Evolutionary conservation across 1,284 basidiomycete species (phyloP), one percentile per base, ranked within the genome.

Genomic region (Microbotryum violaceum): DNA sequence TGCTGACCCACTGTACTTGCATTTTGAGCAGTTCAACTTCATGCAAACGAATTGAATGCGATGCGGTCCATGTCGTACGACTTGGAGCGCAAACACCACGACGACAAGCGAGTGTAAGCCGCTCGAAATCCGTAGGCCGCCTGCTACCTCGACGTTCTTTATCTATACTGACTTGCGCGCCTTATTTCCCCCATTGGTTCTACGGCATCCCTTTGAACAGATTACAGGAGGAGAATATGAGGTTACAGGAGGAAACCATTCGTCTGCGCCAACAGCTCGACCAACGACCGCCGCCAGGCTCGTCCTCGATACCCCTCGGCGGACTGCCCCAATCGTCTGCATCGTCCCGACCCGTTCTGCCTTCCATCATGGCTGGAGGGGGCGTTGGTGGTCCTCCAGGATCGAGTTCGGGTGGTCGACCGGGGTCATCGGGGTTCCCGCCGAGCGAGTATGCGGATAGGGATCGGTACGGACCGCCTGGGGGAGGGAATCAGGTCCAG

Each of bases 21-120:
- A 44, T 42, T 57, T 57, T 18, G 9, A 20, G n/a, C 70, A 88
- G 87, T 87, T 63, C 79, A 80, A 21, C 78, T 79, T 59, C 87
- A 89, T 74, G 82, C 87, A 70, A 83, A 82, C 70, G 87, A 88
- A 73, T 77, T 88, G 61, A 84, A 83, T 64, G 79, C 84, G 73
- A 86, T 89, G 70, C 80, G 86, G 63, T 83, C 87, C 71, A 82
- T 84, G 52, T 79, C 89, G 44, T 87, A 87, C 73, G 87, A 89
- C 60, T 83, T 91, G 58, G 88, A 90, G 71, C 79, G 82, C 20
- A 82, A 84, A 63, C 87, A 90, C 68, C 79, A 79, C 62, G 85
- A 85, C 74, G 82, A 87, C 65, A 81, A 86, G 49, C 80, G 82
- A 70, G 82, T 85, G 76, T 80, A 57, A 67, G 79, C 75, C 16